phyloP scores from a whole-genome alignment of 345 rosid species.

The Citrus sinensis region DVS_A1.0 CM039164.1:23491001-23491500 shows the following conservation, averaged over 20 bases:
- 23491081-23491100: constrained; percentile 71
- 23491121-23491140: constrained; percentile 53
- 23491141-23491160: constrained; percentile 53
- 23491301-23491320: constrained; percentile 4
- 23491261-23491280: background rate
- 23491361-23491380: constrained; percentile 64
- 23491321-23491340: constrained; percentile 53
- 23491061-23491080: constrained; percentile 35
- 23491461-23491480: constrained; percentile 66
- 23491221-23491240: constrained; percentile 53
- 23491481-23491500: constrained; percentile 83
- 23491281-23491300: background rate
- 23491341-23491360: constrained; percentile 71
- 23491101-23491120: constrained; percentile 50
- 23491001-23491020: constrained; percentile 63
- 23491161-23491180: constrained; percentile 61
- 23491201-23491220: constrained; percentile 59
- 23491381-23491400: constrained; percentile 54
- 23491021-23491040: constrained; percentile 51
- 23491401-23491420: constrained; percentile 34
- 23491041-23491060: constrained; percentile 25
- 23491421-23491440: constrained; percentile 58
- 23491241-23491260: constrained; percentile 33
- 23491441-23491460: constrained; percentile 43
- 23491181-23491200: constrained; percentile 59